A percentile compares a stretch with the other conserved stretches of the same genome.
Conservation (phyloP, 208 protist genomes). For the Leishmania mexicana region DNA sequence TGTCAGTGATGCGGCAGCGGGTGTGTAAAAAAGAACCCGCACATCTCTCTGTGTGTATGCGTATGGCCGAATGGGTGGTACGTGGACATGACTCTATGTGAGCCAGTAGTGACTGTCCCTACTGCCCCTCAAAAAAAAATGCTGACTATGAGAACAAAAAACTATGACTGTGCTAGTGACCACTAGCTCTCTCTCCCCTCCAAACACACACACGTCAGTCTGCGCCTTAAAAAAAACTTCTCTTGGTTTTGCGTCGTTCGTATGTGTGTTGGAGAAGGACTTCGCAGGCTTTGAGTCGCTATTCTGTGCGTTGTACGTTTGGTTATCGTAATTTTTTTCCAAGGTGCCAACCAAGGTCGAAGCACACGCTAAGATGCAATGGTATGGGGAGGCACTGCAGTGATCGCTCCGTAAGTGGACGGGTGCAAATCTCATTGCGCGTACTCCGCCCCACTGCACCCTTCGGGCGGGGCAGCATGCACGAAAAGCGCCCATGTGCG, state of each 20-base stretch:
- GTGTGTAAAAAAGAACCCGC: neutral
- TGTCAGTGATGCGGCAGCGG: neutral
- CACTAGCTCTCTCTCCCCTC: too few relatives aligned
- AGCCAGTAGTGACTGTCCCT: neutral
- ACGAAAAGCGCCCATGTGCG: neutral
- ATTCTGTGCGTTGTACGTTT: neutral
- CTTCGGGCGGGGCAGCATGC: neutral
- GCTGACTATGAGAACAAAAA: too few relatives aligned
- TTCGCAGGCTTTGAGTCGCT: neutral
- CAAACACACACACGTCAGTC: too few relatives aligned
- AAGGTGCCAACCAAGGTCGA: too few relatives aligned
- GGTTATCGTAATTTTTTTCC: too few relatives aligned
- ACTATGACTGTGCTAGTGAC: too few relatives aligned
- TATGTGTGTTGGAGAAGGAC: neutral
- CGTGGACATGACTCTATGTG: too few relatives aligned
- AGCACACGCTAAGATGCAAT: too few relatives aligned
- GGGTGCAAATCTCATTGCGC: neutral
- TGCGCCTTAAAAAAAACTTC: too few relatives aligned
- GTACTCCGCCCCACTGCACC: neutral
- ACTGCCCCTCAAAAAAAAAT: too few relatives aligned
- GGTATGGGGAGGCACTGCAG: neutral
- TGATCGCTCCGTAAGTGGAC: neutral
- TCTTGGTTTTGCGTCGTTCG: neutral
- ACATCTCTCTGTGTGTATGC: too few relatives aligned
- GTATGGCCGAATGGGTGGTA: too few relatives aligned